Percentiles rank a stretch among this genome's conserved stretches.
Evolutionary conservation across 2,329 filamentous ascomycete species (phyloP).

Genomic region (Fusarium sp.): DNA sequence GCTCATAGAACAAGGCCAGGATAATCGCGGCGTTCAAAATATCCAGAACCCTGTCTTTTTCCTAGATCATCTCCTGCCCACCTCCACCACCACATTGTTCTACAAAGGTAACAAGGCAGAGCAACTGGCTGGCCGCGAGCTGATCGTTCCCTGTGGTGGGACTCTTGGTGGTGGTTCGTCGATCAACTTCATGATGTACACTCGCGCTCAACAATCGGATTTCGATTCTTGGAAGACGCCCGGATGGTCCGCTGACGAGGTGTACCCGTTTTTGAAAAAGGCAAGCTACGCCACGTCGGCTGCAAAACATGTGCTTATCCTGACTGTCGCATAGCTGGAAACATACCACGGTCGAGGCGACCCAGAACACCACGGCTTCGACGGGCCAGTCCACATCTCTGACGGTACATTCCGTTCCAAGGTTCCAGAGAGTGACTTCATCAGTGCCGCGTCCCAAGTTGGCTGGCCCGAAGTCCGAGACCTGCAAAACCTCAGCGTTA

Average conservation of each 20-base stretch:
- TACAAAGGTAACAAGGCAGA: slow-evolving; percentile 42
- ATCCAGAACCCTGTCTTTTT: slow-evolving; percentile 45
- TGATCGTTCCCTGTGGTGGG: slow-evolving; percentile 43
- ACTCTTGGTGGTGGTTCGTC: slow-evolving; percentile 47
- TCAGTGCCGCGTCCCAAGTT: slow-evolving; percentile 55
- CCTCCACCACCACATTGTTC: slow-evolving; percentile 39
- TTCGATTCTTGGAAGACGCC: slow-evolving; percentile 48
- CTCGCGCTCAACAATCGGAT: slow-evolving; percentile 46
- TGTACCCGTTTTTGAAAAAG: slow-evolving; percentile 48
- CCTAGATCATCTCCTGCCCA: slow-evolving; percentile 37
- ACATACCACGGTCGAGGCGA: slow-evolving; percentile 61
- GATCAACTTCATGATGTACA: slow-evolving; percentile 49
- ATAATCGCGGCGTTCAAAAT: slow-evolving; percentile 43
- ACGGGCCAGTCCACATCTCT: slow-evolving; percentile 65
- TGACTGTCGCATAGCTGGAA: slow-evolving; percentile 54
- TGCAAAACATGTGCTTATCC: neutral
- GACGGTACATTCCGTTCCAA: slow-evolving; percentile 56
- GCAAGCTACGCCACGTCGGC: slow-evolving; percentile 6
- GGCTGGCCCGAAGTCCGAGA: slow-evolving; percentile 64
- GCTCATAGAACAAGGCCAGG: slow-evolving; percentile 45
- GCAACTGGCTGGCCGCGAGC: slow-evolving; percentile 36
- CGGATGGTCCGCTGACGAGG: slow-evolving; percentile 48
- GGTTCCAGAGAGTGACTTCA: slow-evolving; percentile 57
- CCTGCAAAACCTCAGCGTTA: slow-evolving; percentile 59
- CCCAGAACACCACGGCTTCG: slow-evolving; percentile 58